Percentiles rank a stretch among this genome's conserved stretches.
These are phyloP conservation scores for Castanospermum australe DNA, from an alignment of 306 rosid species.

Conservation along the genomic window DNA sequence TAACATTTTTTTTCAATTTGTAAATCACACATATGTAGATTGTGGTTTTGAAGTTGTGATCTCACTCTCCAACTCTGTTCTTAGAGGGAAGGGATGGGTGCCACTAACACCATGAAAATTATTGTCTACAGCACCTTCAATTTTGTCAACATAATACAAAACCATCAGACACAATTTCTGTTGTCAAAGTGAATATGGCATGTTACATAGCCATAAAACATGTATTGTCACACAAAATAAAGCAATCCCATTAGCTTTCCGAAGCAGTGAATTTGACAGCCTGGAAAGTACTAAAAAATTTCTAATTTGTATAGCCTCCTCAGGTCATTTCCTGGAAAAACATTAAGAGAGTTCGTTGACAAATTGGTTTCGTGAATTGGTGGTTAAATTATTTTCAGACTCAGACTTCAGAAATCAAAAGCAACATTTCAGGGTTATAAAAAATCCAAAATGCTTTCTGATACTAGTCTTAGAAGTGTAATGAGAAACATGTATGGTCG, in stretches of 20 bases:
- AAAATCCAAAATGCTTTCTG: background rate
- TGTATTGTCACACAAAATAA: background rate
- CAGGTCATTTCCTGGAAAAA: background rate
- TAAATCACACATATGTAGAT: background rate
- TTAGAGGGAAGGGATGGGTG: background rate
- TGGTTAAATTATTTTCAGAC: background rate
- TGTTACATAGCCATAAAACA: background rate
- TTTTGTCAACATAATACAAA: background rate
- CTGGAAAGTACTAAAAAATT: background rate
- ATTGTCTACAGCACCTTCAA: background rate
- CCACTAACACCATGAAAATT: background rate
- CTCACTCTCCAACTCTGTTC: background rate
- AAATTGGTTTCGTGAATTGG: background rate
- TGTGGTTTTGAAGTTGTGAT: background rate
- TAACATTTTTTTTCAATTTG: background rate
- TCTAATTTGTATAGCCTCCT: background rate
- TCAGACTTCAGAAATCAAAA: background rate
- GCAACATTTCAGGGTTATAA: background rate
- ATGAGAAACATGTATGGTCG: background rate
- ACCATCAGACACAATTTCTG: background rate
- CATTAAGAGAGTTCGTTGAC: background rate
- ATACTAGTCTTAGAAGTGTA: background rate
- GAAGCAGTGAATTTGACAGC: background rate
- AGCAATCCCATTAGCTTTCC: background rate
- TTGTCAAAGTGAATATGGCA: background rate